Conservation (phyloP, 768 basidiomycete genomes). For the Trichaptum fuscoviolaceum region DNA sequence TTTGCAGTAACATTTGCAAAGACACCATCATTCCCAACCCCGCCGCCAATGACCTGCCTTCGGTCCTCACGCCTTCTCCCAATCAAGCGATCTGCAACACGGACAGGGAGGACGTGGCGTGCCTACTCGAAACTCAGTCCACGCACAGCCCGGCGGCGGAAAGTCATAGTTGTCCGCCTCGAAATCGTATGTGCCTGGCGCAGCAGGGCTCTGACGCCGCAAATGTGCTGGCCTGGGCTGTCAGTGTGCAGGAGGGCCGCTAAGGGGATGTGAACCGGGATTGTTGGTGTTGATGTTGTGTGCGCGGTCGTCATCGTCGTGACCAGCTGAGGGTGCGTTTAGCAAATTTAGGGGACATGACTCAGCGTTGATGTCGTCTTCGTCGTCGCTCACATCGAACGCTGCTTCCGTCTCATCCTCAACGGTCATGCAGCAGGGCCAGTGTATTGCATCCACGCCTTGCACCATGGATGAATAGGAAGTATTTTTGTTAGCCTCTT, state of each 20-base stretch:
- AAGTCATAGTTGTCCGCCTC: constrained; percentile 74
- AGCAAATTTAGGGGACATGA: constrained; percentile 48
- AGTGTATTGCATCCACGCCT: too few relatives aligned
- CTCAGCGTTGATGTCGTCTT: constrained; percentile 44
- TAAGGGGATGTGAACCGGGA: constrained; percentile 26
- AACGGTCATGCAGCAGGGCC: too few relatives aligned
- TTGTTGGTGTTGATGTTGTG: too few relatives aligned
- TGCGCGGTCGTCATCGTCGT: too few relatives aligned
- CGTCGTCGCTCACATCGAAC: constrained; percentile 75
- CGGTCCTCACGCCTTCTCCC: constrained; percentile 30
- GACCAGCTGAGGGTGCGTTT: too few relatives aligned
- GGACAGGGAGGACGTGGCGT: too few relatives aligned
- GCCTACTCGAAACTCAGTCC: constrained; percentile 45
- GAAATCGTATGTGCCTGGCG: constrained; percentile 61
- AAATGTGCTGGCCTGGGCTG: too few relatives aligned
- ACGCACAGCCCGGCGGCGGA: constrained; percentile 66
- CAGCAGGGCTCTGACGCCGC: constrained; percentile 4
- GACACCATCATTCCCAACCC: too few relatives aligned
- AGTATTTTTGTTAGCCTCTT: too few relatives aligned
- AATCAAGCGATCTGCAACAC: constrained; percentile 19
- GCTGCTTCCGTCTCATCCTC: constrained; percentile 78
- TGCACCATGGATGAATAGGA: too few relatives aligned
- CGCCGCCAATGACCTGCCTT: constrained; percentile 51
- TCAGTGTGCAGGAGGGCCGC: constrained; percentile 15
- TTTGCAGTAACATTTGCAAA: constrained; percentile 90